Evolutionary conservation across 805 yeast species (phyloP).

Genomic region (Zygotorulaspora sp.): DNA sequence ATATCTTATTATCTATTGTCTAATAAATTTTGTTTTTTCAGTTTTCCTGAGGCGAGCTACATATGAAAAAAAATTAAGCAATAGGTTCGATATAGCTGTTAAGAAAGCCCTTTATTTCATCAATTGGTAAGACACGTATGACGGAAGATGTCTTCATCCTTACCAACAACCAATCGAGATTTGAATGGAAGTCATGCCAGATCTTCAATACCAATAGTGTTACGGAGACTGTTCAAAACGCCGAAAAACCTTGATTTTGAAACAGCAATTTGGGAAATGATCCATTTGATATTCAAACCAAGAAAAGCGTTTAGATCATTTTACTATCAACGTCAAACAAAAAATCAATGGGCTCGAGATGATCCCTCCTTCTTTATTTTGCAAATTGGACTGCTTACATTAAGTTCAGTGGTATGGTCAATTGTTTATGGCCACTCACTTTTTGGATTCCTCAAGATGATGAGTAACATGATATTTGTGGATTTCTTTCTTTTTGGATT

Average conservation of each 20-base stretch:
- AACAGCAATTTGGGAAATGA: conserved; percentile 88
- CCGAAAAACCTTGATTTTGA: conserved; percentile 78
- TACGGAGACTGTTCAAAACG: conserved; percentile 56
- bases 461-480: conserved; percentile 76
- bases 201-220: conserved; percentile 30
- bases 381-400: conserved; percentile 56
- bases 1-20: too few relatives aligned
- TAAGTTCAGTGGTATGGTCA: conserved; percentile 90
- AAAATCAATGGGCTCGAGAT: conserved; percentile 80
- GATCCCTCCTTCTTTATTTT: conserved; percentile 85
- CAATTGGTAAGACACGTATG: too few relatives aligned
- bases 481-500: conserved; percentile 74
- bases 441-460: conserved; percentile 56
- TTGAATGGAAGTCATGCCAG: conserved; percentile 8
- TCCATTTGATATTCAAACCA: conserved; percentile 68
- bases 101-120: too few relatives aligned
- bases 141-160: conserved; percentile 8
- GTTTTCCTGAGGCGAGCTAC: too few relatives aligned
- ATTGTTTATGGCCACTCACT: conserved; percentile 66
- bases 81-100: too few relatives aligned
- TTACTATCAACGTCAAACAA: conserved; percentile 77
- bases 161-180: conserved; percentile 10
- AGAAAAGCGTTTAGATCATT: conserved; percentile 76
- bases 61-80: too few relatives aligned
- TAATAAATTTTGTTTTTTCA: too few relatives aligned